Evolutionary conservation across 2,329 filamentous ascomycete genomes (phyloP), one percentile per base, ranked within the genome.

Genomic region (Aulographum hederae): DNA sequence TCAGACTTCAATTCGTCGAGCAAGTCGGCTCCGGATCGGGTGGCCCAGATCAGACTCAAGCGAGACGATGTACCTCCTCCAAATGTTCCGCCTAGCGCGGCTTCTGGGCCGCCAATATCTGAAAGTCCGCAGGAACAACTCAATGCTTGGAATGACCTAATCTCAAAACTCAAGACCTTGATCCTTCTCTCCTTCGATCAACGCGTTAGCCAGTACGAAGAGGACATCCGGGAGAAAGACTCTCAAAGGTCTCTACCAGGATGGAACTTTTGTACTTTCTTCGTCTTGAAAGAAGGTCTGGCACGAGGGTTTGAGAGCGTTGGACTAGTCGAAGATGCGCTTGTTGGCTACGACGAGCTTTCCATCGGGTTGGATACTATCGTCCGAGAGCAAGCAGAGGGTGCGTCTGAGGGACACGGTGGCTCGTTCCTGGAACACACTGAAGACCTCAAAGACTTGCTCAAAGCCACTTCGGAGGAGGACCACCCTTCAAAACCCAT

Each of bases 231-330:
- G 39, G 89, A 94, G 51, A 89, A 85, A 46, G 86, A 95, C 43
- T 69, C 76, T 1, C 85, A 95, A 50, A 69, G 86, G 29, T 74
- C 64, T 20, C 57, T 98, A 13, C 89, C 89, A 0, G 89, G 89
- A 0, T 98, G 89, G 89, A 98, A 98, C 47, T 98, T 98, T 49
- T 95, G 89, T 54, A 98, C 89, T 0, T 98, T 98, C 50, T 98
- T 98, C 50, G 85, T 98, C 12, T 64, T 98, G 6, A 98, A 98
- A 47, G 89, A 98, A 52, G 89, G 89, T 0, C 59, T 98, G 21
- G 86, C 89, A 1, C 69, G 81, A 41, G 91, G 86, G 0, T 93
- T 98, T 42, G 91, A 98, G 52, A 95, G 81, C 47, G 85, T 95
- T 3, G 91, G 91, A 1, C 61, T 98, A 6, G 81, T 94, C 6